phyloP scores from a whole-genome alignment of 768 basidiomycete species.

The Lactarius sp. region DNA sequence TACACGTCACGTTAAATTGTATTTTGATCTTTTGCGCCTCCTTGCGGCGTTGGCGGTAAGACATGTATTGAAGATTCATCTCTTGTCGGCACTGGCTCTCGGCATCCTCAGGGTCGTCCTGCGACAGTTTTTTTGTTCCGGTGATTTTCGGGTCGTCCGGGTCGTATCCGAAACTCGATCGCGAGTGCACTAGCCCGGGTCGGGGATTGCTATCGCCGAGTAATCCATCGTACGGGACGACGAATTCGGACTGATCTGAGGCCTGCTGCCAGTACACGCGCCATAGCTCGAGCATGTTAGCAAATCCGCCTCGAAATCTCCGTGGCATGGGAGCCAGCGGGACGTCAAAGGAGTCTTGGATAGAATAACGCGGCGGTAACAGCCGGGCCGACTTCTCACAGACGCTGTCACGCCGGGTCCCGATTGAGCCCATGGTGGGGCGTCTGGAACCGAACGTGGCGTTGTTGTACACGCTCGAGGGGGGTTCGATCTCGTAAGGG shows the following conservation, averaged over 20 bases:
- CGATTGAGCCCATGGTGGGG: conserved; percentile 38
- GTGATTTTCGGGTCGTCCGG: conserved; percentile 70
- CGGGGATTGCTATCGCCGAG: background rate
- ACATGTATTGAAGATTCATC: conserved; percentile 50
- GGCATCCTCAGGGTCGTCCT: conserved; percentile 57
- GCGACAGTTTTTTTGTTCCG: conserved; percentile 44
- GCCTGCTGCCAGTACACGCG: conserved; percentile 20
- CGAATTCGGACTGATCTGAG: conserved; percentile 15
- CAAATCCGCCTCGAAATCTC: conserved; percentile 22
- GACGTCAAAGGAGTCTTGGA: conserved; percentile 10
- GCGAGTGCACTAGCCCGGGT: conserved; percentile 7
- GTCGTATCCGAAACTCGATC: conserved; percentile 36
- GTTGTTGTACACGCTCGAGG: conserved; percentile 38
- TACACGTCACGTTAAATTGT: conserved; percentile 72
- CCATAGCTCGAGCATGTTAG: conserved; percentile 23
- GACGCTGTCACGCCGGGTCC: conserved; percentile 9
- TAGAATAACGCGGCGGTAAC: conserved; percentile 12
- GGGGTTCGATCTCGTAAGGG: conserved; percentile 57
- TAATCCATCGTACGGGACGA: conserved; percentile 2
- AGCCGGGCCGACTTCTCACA: conserved; percentile 8
- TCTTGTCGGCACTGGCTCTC: conserved; percentile 44
- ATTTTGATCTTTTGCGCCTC: conserved; percentile 60
- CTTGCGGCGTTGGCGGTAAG: conserved; percentile 63
- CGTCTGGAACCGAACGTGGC: conserved; percentile 14
- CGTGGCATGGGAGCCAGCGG: conserved; percentile 9